Percentiles rank a stretch among this genome's conserved stretches.
These are phyloP conservation scores for Periconia sp. DNA, from an alignment of 2,329 filamentous ascomycete species.

Conservation along the genomic window DNA sequence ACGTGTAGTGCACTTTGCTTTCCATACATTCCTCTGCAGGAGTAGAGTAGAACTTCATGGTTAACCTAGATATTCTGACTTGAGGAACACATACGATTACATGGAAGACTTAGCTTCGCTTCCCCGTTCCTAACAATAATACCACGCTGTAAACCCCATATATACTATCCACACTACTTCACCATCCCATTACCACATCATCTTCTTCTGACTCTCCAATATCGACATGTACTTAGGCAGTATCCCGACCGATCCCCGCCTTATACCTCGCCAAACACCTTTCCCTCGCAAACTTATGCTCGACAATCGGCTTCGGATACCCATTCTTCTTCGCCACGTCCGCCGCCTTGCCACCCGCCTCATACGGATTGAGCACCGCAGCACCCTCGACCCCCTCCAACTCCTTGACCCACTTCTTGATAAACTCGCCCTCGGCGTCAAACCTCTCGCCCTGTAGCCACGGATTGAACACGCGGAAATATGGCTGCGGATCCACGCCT, in stretches of 20 bases:
- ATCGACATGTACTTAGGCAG: too few species aligned
- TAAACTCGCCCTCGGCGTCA: constrained; percentile 78
- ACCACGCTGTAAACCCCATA: too few species aligned
- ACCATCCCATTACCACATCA: too few species aligned
- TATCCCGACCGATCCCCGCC: constrained; percentile 61
- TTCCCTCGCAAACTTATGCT: constrained; percentile 73
- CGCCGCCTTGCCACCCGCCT: constrained; percentile 60
- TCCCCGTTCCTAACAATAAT: too few species aligned
- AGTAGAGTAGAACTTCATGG: too few species aligned
- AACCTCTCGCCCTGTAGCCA: constrained; percentile 85
- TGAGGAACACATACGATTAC: too few species aligned
- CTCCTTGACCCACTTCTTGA: constrained; percentile 82
- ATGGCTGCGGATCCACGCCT: constrained; percentile 85
- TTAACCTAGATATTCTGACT: too few species aligned
- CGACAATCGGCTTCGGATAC: constrained; percentile 77
- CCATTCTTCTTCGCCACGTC: constrained; percentile 67
- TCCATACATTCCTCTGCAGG: too few species aligned
- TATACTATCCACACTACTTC: too few species aligned
- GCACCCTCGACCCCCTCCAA: constrained; percentile 67
- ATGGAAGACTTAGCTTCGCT: too few species aligned
- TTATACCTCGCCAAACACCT: constrained; percentile 75
- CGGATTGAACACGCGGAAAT: constrained; percentile 91
- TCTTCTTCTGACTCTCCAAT: too few species aligned
- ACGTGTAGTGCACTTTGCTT: too few species aligned
- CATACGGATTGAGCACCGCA: constrained; percentile 83